Evolutionary conservation across 2,329 filamentous ascomycete genomes (phyloP).

Genomic region (Daldinia sp.): DNA sequence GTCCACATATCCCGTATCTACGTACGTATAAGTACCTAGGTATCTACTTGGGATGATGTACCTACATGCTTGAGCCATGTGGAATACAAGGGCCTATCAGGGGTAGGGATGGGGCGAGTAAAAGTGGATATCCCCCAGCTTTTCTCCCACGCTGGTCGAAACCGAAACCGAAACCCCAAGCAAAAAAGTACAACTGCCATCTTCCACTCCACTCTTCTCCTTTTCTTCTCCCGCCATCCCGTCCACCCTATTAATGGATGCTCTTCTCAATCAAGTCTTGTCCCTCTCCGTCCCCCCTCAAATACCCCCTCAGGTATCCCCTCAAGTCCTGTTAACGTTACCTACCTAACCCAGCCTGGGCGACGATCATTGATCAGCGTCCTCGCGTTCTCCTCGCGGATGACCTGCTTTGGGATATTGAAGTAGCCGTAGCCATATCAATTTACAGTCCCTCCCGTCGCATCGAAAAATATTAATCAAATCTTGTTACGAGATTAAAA

Average conservation of each 20-base stretch:
- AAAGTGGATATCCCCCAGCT: conserved; percentile 15
- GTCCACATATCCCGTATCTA: too few species aligned
- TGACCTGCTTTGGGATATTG: conserved; percentile 5
- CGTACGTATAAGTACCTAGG: too few species aligned
- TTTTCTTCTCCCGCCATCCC: conserved; percentile 13
- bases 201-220: conserved; percentile 1
- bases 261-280: conserved; percentile 1
- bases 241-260: conserved; percentile 9
- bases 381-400: conserved; percentile 8
- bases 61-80: conserved; percentile 27
- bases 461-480: conserved; percentile 27
- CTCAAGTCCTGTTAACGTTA: conserved; percentile 24
- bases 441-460: conserved; percentile 19
- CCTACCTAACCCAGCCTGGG: conserved; percentile 31
- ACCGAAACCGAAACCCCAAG: too few species aligned
- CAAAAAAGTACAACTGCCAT: neutral
- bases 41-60: too few species aligned
- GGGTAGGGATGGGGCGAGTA: neutral
- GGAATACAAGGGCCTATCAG: conserved; percentile 29
- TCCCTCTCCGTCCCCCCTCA: neutral
- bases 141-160: neutral
- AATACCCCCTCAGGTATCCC: neutral
- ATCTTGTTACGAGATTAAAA: conserved; percentile 35
- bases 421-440: conserved; percentile 14
- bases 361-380: conserved; percentile 34